Percentiles rank a stretch among this genome's conserved stretches.
phyloP scores from a whole-genome alignment of 2,329 filamentous ascomycete genomes.

The Cercospora brassicicola region DNA sequence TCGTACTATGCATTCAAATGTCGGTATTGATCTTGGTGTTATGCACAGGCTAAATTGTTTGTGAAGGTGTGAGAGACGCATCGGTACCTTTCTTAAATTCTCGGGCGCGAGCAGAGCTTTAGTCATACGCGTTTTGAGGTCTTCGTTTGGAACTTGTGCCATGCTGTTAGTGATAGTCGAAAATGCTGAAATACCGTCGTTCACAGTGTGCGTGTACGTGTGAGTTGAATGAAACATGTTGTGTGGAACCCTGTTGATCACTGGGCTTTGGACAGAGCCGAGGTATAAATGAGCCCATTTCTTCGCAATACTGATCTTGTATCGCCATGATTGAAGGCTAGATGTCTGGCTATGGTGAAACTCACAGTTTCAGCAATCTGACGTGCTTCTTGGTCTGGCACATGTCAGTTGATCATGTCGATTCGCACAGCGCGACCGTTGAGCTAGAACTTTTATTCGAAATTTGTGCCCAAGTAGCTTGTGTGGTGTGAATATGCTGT shows the following conservation, averaged over 20 bases:
- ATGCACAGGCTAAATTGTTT: background rate
- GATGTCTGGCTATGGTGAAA: background rate
- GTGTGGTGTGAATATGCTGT: background rate
- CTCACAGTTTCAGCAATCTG: background rate
- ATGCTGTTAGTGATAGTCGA: background rate
- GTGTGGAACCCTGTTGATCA: background rate
- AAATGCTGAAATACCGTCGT: background rate
- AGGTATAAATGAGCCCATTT: background rate
- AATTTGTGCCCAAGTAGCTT: background rate
- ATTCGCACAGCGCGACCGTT: background rate
- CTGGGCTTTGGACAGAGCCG: background rate
- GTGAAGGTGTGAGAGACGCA: background rate
- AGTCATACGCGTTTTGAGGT: constrained; percentile 19
- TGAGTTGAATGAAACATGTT: background rate
- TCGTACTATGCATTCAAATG: constrained; percentile 15
- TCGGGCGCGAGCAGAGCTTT: constrained; percentile 21
- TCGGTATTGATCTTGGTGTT: background rate
- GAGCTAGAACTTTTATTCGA: background rate
- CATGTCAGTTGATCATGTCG: background rate
- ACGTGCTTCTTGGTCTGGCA: background rate
- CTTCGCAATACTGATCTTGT: background rate
- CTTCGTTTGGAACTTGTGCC: background rate
- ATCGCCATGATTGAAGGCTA: background rate
- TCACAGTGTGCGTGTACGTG: background rate
- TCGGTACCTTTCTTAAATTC: constrained; percentile 13